A percentile compares a stretch with the other conserved stretches of the same genome.
Evolutionary conservation across 139 green algal genomes (phyloP).

Genomic region (Coelastrella sp.): DNA sequence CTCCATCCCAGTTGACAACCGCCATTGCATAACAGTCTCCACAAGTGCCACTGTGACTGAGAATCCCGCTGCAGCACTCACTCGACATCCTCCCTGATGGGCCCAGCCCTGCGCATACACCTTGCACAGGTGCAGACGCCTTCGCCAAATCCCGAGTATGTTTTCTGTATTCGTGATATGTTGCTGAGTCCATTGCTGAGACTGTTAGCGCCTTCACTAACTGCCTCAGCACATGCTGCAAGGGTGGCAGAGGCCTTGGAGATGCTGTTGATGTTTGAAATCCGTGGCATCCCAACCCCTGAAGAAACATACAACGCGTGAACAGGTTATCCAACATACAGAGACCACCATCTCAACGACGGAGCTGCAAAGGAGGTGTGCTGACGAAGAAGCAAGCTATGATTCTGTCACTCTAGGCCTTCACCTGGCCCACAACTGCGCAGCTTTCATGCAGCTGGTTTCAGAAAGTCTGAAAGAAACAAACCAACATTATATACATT

Average conservation of each 20-base stretch:
- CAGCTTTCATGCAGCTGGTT: neutral
- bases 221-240: constrained; percentile 10
- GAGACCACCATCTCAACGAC: neutral
- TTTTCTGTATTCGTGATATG: constrained; percentile 32
- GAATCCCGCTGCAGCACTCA: constrained; percentile 26
- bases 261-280: constrained; percentile 7
- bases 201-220: neutral
- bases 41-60: neutral
- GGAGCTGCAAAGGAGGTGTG: neutral
- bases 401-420: neutral
- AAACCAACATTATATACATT: no score
- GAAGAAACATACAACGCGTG: neutral
- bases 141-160: constrained; percentile 47
- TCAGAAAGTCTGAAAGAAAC: no score
- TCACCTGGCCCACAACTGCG: neutral
- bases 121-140: constrained; percentile 55
- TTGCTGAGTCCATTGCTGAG: constrained; percentile 37
- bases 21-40: no score
- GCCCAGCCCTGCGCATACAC: constrained; percentile 52
- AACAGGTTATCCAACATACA: neutral
- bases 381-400: neutral
- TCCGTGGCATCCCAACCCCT: neutral
- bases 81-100: constrained; percentile 55
- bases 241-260: constrained; percentile 24
- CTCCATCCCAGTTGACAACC: no score